phyloP scores from a whole-genome alignment of 306 rosid genomes.

The Gynostemma pentaphyllum region DNA sequence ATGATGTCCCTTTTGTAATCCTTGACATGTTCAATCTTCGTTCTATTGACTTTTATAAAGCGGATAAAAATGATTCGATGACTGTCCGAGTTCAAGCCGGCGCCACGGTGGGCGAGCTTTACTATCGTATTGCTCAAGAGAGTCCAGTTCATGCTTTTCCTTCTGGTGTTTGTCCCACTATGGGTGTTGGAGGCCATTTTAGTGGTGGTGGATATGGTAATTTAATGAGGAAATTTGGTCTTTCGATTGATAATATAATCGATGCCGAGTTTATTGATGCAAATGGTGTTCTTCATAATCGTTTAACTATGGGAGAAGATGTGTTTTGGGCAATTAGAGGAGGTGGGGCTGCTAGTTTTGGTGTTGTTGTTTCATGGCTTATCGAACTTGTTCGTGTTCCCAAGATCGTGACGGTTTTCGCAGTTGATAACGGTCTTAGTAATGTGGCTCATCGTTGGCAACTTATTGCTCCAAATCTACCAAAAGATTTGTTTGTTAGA shows the following conservation, averaged over 20 bases:
- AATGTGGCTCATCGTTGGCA: conserved; percentile 57
- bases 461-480: conserved; percentile 31
- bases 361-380: conserved; percentile 49
- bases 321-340: conserved; percentile 81
- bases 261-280: conserved; percentile 59
- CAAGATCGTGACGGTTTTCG: conserved; percentile 37
- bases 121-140: conserved; percentile 44
- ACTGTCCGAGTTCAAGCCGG: conserved; percentile 46
- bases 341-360: conserved; percentile 75
- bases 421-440: conserved; percentile 20
- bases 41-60: conserved; percentile 22
- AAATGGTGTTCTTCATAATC: conserved; percentile 35
- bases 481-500: conserved; percentile 41
- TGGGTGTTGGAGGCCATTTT: conserved; percentile 72
- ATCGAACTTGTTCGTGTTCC: conserved; percentile 47
- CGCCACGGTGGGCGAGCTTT: conserved; percentile 64
- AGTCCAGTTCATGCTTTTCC: conserved; percentile 59
- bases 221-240: conserved; percentile 51
- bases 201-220: conserved; percentile 79
- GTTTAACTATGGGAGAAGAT: conserved; percentile 56
- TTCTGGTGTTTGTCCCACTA: conserved; percentile 49
- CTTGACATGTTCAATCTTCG: conserved; percentile 68
- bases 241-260: conserved; percentile 49
- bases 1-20: conserved; percentile 33
- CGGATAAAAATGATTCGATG: conserved; percentile 21